Evolutionary conservation across 2,329 filamentous ascomycete species (phyloP).

Genomic region (Uncinocarpus reesii): DNA sequence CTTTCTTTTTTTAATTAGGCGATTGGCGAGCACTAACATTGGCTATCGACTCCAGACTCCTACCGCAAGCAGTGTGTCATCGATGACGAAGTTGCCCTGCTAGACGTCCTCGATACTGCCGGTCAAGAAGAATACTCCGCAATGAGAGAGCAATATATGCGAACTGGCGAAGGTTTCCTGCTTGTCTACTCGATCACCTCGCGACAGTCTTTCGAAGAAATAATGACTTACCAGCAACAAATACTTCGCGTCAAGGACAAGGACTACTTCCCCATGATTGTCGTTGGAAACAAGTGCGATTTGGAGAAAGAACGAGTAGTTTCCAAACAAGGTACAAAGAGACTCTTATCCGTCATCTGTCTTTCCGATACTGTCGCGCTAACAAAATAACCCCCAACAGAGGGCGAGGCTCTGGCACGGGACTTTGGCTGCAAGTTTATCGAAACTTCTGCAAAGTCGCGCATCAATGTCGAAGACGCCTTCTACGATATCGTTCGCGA

Average conservation of each 20-base stretch:
- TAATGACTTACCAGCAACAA: constrained; percentile 97
- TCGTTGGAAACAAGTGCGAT: constrained; percentile 99
- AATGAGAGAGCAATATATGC: constrained; percentile 99
- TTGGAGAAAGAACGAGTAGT: constrained; percentile 86
- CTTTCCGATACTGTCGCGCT: not conserved
- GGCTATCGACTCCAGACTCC: constrained; percentile 56
- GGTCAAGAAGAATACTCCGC: constrained; percentile 99
- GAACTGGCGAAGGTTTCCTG: constrained; percentile 93
- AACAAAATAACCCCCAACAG: constrained; percentile 39
- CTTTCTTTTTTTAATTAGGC: not conserved
- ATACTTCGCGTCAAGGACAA: constrained; percentile 98
- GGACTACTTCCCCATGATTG: constrained; percentile 99
- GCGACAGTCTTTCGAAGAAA: constrained; percentile 94
- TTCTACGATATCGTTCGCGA: constrained; percentile 98
- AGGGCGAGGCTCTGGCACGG: constrained; percentile 76
- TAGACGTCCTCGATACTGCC: constrained; percentile 96
- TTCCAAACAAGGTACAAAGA: constrained; percentile 64
- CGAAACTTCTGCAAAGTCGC: constrained; percentile 95
- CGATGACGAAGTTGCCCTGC: constrained; percentile 91
- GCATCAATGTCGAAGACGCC: constrained; percentile 95
- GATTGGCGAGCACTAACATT: not conserved
- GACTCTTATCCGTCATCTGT: not conserved
- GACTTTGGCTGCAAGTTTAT: constrained; percentile 97
- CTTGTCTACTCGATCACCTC: constrained; percentile 98
- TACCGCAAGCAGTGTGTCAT: constrained; percentile 99